These are phyloP conservation scores for Pharnaceum exiguum DNA, from an alignment of 148 eudicot species.

Conservation along the genomic window DNA sequence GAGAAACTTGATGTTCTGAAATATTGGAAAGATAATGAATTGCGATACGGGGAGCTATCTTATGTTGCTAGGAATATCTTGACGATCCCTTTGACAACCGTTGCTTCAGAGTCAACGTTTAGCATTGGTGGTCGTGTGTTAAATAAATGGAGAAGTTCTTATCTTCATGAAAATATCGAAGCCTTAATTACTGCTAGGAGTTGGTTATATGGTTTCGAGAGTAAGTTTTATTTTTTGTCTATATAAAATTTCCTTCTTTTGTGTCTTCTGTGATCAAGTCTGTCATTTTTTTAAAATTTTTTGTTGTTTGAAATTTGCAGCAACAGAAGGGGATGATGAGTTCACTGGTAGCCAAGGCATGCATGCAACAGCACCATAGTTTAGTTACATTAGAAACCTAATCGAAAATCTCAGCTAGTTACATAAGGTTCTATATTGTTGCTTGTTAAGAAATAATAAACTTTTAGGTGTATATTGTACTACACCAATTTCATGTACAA, in stretches of 20 bases:
- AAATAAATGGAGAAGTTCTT: background rate
- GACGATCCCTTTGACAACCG: constrained; percentile 2
- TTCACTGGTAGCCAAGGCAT: no score
- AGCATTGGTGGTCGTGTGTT: constrained; percentile 10
- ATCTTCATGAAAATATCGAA: constrained; percentile 1
- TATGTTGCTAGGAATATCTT: constrained; percentile 6
- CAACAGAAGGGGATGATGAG: no score
- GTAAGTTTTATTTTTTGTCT: background rate
- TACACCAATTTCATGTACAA: no score
- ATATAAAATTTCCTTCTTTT: background rate
- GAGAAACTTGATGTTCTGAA: constrained; percentile 2
- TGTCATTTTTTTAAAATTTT: no score
- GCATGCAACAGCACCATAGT: no score
- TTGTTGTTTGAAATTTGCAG: no score
- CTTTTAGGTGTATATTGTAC: no score
- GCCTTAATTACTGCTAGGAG: background rate
- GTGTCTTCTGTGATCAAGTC: no score
- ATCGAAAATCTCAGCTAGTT: no score
- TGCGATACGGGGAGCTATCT: background rate
- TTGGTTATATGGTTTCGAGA: constrained; percentile 3
- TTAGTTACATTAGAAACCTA: no score
- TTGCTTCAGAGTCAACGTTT: constrained; percentile 8
- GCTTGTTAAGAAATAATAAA: no score
- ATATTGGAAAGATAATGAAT: constrained; percentile 4
- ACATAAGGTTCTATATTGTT: no score